Evolutionary conservation across 2,329 filamentous ascomycete genomes (phyloP).

Genomic region (Botrytis squamosa): DNA sequence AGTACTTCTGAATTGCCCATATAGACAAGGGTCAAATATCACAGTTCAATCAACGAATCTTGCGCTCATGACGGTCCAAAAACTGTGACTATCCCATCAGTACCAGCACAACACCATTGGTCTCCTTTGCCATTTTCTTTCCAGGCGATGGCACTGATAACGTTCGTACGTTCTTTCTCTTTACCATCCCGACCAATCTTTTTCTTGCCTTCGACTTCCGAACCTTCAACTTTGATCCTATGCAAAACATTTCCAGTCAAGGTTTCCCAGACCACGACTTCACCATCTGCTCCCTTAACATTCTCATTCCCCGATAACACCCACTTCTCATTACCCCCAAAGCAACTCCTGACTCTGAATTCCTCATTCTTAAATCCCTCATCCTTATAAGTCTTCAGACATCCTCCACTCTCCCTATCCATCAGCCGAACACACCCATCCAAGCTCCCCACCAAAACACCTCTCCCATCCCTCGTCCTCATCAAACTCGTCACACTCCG

Average conservation of each 20-base stretch:
- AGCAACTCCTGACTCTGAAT: slow-evolving; percentile 41
- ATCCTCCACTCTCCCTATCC: slow-evolving; percentile 71
- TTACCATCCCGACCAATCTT: slow-evolving; percentile 59
- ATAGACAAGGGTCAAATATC: background rate
- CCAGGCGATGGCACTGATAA: slow-evolving; percentile 63
- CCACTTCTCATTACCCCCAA: slow-evolving; percentile 74
- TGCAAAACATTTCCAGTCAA: slow-evolving; percentile 68
- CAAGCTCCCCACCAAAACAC: slow-evolving; percentile 70
- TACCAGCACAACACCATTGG: slow-evolving; percentile 65
- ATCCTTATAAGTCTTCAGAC: slow-evolving; percentile 69
- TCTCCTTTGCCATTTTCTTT: slow-evolving; percentile 60
- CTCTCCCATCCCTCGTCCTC: slow-evolving; percentile 69
- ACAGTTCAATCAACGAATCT: background rate
- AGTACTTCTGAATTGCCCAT: background rate
- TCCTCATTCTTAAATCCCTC: slow-evolving; percentile 44
- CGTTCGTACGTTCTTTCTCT: slow-evolving; percentile 57
- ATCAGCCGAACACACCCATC: slow-evolving; percentile 78
- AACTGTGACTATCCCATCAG: slow-evolving; percentile 63
- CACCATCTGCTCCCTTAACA: slow-evolving; percentile 27
- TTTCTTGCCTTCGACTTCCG: slow-evolving; percentile 43
- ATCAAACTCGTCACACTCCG: slow-evolving; percentile 72
- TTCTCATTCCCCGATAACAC: slow-evolving; percentile 79
- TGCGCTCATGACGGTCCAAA: slow-evolving; percentile 45
- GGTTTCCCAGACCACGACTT: slow-evolving; percentile 77
- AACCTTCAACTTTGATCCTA: slow-evolving; percentile 51